phyloP scores from a whole-genome alignment of 106 monocot genomes.

The Iris macrosiphon region DNA sequence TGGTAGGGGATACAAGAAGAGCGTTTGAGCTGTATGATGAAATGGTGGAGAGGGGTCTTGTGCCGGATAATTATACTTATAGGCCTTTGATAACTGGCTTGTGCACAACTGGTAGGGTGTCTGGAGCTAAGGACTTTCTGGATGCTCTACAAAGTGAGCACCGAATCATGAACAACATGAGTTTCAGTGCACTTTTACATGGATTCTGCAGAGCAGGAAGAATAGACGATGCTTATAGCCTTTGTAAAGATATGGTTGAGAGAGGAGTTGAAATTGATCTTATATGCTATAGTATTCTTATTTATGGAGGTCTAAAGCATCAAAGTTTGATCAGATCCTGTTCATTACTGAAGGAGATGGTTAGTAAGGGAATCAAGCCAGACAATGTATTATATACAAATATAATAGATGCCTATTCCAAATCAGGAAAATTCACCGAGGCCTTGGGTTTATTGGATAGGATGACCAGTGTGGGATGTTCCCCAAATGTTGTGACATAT shows the following conservation, averaged over 20 bases:
- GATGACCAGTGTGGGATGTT: slow-evolving; percentile 43
- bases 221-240: slow-evolving; percentile 43
- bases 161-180: slow-evolving; percentile 51
- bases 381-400: slow-evolving; percentile 66
- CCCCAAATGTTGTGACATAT: slow-evolving; percentile 62
- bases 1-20: slow-evolving; percentile 34
- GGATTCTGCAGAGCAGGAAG: slow-evolving; percentile 74
- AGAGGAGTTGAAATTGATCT: slow-evolving; percentile 69
- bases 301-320: slow-evolving; percentile 42
- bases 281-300: slow-evolving; percentile 65
- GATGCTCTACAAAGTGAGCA: slow-evolving; percentile 32
- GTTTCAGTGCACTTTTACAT: slow-evolving; percentile 50
- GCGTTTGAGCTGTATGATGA: slow-evolving; percentile 74
- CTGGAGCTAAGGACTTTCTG: slow-evolving; percentile 65
- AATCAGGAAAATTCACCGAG: slow-evolving; percentile 34
- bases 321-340: slow-evolving; percentile 17
- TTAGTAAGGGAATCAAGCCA: slow-evolving; percentile 39
- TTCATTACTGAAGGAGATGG: slow-evolving; percentile 51
- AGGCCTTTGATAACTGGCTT: slow-evolving; percentile 72
- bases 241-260: slow-evolving; percentile 46
- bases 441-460: slow-evolving; percentile 50
- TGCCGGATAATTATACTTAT: slow-evolving; percentile 76
- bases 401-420: slow-evolving; percentile 52
- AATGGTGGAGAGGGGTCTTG: slow-evolving; percentile 57
- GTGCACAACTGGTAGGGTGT: slow-evolving; percentile 36